Evolutionary conservation across 2,329 filamentous ascomycete species (phyloP).

Genomic region (Colletotrichum liriopes): DNA sequence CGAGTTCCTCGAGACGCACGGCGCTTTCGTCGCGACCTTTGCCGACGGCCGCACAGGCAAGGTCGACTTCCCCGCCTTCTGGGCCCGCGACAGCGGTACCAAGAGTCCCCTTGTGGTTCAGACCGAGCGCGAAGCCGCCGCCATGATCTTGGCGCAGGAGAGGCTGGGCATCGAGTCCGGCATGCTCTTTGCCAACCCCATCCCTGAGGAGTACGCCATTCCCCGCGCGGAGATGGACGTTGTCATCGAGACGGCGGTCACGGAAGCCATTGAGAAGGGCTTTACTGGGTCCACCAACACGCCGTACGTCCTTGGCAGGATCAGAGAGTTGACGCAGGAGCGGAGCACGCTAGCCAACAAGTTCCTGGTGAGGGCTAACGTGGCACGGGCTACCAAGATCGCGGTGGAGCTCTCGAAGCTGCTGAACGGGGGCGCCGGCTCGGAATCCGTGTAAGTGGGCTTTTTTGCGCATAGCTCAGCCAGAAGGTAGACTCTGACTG

Average conservation of each 20-base stretch:
- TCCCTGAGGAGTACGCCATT: conserved; percentile 80
- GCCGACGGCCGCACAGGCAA: conserved; percentile 81
- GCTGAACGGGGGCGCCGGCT: conserved; percentile 33
- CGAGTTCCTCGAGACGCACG: conserved; percentile 81
- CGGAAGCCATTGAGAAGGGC: conserved; percentile 75
- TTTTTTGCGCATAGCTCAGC: conserved; percentile 44
- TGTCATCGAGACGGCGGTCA: conserved; percentile 78
- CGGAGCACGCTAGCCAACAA: conserved; percentile 83
- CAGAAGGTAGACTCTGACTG: conserved; percentile 42
- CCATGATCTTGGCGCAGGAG: conserved; percentile 88
- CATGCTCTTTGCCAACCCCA: conserved; percentile 90
- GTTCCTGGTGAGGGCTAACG: conserved; percentile 70
- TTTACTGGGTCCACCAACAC: conserved; percentile 84
- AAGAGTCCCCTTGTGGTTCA: conserved; percentile 83
- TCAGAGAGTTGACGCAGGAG: conserved; percentile 83
- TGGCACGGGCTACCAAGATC: conserved; percentile 69
- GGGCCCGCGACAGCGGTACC: conserved; percentile 87
- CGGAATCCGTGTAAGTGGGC: conserved; percentile 41
- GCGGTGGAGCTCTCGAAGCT: conserved; percentile 65
- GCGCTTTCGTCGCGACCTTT: conserved; percentile 90
- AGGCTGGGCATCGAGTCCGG: conserved; percentile 82
- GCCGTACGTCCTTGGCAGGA: conserved; percentile 84
- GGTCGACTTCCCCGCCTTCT: conserved; percentile 94
- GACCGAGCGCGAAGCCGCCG: conserved; percentile 86
- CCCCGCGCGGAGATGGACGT: conserved; percentile 79